Conservation (phyloP, 805 yeast genomes). For the Yamadazyma nakazawae region DNA sequence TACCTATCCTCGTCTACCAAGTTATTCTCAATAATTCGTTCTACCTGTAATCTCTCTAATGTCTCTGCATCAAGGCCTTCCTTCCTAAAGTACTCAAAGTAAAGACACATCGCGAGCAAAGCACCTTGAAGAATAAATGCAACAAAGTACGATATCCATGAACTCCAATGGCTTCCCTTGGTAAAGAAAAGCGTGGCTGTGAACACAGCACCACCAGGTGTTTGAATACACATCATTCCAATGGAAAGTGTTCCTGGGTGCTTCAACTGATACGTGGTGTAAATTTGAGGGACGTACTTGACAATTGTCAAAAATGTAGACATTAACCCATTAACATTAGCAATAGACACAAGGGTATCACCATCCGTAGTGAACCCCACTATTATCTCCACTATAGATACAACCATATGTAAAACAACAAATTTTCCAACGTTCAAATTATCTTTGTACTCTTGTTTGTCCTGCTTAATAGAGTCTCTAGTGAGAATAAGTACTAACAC, state of each 20-base stretch:
- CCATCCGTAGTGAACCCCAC: slow-evolving; percentile 28
- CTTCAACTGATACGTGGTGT: slow-evolving; percentile 63
- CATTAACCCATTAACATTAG: slow-evolving; percentile 60
- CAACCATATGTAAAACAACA: slow-evolving; percentile 35
- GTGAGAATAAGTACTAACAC: slow-evolving; percentile 52
- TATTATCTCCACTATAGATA: slow-evolving; percentile 32
- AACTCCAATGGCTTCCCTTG: slow-evolving; percentile 80
- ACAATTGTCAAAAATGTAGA: slow-evolving; percentile 62
- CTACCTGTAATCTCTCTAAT: slow-evolving; percentile 27
- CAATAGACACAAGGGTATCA: slow-evolving; percentile 33
- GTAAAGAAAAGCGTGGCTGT: slow-evolving; percentile 66
- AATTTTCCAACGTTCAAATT: slow-evolving; percentile 40
- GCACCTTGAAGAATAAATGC: slow-evolving; percentile 69
- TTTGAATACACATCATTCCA: slow-evolving; percentile 79
- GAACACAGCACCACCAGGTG: slow-evolving; percentile 87
- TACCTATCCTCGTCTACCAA: not conserved
- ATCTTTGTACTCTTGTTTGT: slow-evolving; percentile 40
- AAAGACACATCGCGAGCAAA: slow-evolving; percentile 61
- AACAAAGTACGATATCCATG: slow-evolving; percentile 76
- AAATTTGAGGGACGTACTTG: slow-evolving; percentile 78
- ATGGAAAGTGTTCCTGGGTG: slow-evolving; percentile 80
- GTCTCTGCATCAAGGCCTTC: slow-evolving; percentile 13
- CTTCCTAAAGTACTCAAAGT: slow-evolving; percentile 31
- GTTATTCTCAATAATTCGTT: slow-evolving; percentile 28
- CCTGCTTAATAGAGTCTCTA: slow-evolving; percentile 43